These are phyloP conservation scores for Solanum corneliomulleri DNA, from an alignment of 257 asterid species.

Conservation along the genomic window DNA sequence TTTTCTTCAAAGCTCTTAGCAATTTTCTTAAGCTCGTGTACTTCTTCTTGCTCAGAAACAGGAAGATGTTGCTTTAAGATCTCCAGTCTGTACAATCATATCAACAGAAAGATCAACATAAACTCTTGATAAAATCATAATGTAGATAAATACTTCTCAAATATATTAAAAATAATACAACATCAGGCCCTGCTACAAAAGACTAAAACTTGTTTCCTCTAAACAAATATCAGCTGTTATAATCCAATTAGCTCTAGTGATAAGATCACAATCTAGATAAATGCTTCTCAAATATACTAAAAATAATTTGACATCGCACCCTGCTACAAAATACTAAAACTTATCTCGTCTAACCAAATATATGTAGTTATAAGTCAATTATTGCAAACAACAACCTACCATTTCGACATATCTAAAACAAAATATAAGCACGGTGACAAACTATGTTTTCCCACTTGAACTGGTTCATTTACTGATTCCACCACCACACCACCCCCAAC, in stretches of 20 bases:
- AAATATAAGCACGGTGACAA: background rate
- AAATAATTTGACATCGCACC: too few relatives aligned
- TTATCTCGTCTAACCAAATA: background rate
- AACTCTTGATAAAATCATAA: background rate
- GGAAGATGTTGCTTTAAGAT: constrained; percentile 85
- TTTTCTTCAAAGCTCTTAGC: constrained; percentile 82
- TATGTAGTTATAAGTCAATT: too few relatives aligned
- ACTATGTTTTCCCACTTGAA: background rate
- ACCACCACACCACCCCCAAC: background rate
- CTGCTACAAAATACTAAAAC: too few relatives aligned
- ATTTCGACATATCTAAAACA: background rate
- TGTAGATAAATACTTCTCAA: too few relatives aligned
- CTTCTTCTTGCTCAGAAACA: constrained; percentile 63
- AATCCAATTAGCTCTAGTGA: background rate
- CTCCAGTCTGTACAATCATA: constrained; percentile 47
- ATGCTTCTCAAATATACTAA: too few relatives aligned
- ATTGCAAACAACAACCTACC: background rate
- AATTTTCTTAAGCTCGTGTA: constrained; percentile 74
- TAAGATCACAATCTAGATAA: too few relatives aligned
- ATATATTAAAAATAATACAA: too few relatives aligned
- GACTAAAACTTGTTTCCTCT: background rate
- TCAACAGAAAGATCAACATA: background rate
- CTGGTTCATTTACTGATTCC: background rate
- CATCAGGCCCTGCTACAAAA: background rate
- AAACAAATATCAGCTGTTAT: background rate